Conservation (phyloP, 768 basidiomycete genomes). For the Mycena haematopus region DNA sequence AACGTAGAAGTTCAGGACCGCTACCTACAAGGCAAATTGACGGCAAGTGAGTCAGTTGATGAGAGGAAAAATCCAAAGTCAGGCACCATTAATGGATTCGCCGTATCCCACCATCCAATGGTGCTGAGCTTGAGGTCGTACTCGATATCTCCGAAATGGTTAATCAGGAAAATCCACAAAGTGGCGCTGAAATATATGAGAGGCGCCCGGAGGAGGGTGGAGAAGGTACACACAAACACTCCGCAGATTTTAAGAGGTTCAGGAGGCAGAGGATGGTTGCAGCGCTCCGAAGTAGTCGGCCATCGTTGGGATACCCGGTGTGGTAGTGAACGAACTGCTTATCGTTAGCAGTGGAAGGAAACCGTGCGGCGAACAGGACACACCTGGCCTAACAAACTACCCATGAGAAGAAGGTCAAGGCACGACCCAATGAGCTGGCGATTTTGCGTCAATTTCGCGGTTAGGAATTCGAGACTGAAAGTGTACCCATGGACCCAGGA, state of each 20-base stretch:
- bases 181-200: conserved; percentile 6
- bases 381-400: conserved; percentile 16
- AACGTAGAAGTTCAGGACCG: conserved; percentile 19
- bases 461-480: conserved; percentile 1
- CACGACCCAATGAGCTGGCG: conserved; percentile 14
- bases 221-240: conserved; percentile 11
- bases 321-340: conserved; percentile 14
- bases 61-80: neutral
- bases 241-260: conserved; percentile 8
- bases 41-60: conserved; percentile 6
- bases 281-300: neutral
- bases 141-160: conserved; percentile 8
- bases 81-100: conserved; percentile 14
- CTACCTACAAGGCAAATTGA: conserved; percentile 7
- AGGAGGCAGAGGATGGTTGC: no score
- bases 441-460: conserved; percentile 3
- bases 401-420: conserved; percentile 12
- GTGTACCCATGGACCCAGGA: conserved; percentile 21
- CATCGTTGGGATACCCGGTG: conserved; percentile 11
- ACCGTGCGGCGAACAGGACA: neutral
- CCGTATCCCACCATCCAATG: conserved; percentile 22
- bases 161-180: conserved; percentile 11
- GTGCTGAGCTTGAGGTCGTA: conserved; percentile 8
- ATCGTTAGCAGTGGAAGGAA: neutral
- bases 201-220: neutral